Percentiles rank a stretch among this genome's conserved stretches.
These are phyloP conservation scores for Zymoseptoria pseudotritici DNA, from an alignment of 2,329 filamentous ascomycete genomes.

Conservation along the genomic window DNA sequence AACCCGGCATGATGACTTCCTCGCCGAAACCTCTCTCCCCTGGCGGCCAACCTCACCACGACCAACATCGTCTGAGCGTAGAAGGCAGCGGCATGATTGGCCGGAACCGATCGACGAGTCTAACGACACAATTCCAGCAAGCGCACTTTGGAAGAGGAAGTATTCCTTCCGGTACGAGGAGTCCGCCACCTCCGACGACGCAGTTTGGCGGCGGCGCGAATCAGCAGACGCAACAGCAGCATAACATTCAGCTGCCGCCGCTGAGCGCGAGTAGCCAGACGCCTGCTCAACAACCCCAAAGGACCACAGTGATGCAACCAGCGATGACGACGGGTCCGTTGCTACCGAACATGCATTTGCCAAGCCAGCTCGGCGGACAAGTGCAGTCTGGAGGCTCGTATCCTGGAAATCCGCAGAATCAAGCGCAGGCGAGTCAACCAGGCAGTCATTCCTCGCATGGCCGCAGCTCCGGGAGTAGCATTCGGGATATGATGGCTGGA, in stretches of 20 bases:
- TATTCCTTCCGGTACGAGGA: slow-evolving; percentile 37
- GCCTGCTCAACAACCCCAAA: slow-evolving; percentile 15
- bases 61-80: slow-evolving; percentile 47
- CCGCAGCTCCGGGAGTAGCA: slow-evolving; percentile 50
- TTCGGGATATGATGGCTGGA: slow-evolving; percentile 57
- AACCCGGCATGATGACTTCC: slow-evolving; percentile 64
- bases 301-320: slow-evolving; percentile 13
- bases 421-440: slow-evolving; percentile 37
- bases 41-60: slow-evolving; percentile 37
- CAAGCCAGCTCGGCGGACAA: slow-evolving; percentile 16
- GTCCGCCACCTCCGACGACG: slow-evolving; percentile 40
- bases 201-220: slow-evolving; percentile 31
- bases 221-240: slow-evolving; percentile 18
- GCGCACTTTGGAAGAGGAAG: slow-evolving; percentile 55
- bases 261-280: slow-evolving; percentile 24
- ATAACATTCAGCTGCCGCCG: slow-evolving; percentile 33
- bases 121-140: slow-evolving; percentile 59
- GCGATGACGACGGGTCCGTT: slow-evolving; percentile 21
- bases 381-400: background rate
- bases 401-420: background rate
- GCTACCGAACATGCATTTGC: slow-evolving; percentile 37
- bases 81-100: slow-evolving; percentile 33
- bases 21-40: slow-evolving; percentile 79
- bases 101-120: slow-evolving; percentile 58
- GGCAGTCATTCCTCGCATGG: slow-evolving; percentile 48